Base-by-base conservation (phyloP, 2,329 filamentous ascomycete species). In the Xylariaceae sp. region DNA sequence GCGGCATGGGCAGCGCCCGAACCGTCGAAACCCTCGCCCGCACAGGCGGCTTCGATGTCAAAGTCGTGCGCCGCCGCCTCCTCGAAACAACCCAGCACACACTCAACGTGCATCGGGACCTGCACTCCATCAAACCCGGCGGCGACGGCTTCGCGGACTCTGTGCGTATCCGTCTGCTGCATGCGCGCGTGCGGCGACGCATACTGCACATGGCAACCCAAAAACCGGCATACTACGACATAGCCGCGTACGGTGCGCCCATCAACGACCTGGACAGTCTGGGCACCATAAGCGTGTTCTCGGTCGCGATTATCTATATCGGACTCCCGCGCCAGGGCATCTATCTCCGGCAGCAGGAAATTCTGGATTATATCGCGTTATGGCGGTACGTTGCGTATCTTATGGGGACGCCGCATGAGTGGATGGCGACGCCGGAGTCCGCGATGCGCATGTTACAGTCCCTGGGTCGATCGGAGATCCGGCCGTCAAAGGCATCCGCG, bases 211-310 rank as follows among this genome's bases (percentile, higher is more conserved):
- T 90, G 6, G 79, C 80, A 11, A 70, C 75, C n/a, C 72, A 78
- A 44, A 74, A 77, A 15, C 83, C 85, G 0, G 76, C 75, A 2
- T 90, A 90, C 73, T 90, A 86, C 72, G 77, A 85, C 62, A 71
- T 84, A 0, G 73, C 79, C 15, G 73, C 78, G 44, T 81, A 77
- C 69, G 88, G 88, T 2, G 76, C 88, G 2, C 88, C 88, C 3
- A 85, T 92, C 70, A 92, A 88, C 66, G 87, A 92, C 66, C 79
- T 93, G 1, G 88, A 93, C 72, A 84, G 81, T 59, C 84, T 92
- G 39, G 87, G 79, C 9, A 92, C 89, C 1, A 86, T 92, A 61
- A 79, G 78, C 42, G 85, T 84, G 1, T 93, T 93, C 73, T 89
- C 85, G 0, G 79, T 84, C 0, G 82, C 82, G 0, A 72, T 91